Base-by-base conservation (phyloP, 2,329 filamentous ascomycete genomes). In the Colletotrichum lindemuthianum region DNA sequence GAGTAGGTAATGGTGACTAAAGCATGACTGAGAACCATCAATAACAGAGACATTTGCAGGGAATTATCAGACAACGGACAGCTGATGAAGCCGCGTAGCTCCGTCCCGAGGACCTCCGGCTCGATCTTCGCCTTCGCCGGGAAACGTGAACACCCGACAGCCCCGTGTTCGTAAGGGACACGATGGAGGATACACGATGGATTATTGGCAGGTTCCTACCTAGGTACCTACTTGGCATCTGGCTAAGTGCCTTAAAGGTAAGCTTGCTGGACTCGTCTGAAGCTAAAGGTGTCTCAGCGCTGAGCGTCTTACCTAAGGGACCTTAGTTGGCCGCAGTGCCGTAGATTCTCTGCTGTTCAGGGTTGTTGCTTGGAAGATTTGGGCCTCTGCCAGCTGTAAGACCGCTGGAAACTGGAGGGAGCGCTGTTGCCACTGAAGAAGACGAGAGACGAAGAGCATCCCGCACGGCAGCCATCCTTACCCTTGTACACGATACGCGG, bases 111-210 rank as follows among this genome's bases (percentile, higher is more conserved):
- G 24, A 41, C 34, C 45, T 41, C 61, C 61, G 61, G 51, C 58
- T 33, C 33, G 58, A 47, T 61, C 44, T 15, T 61, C 58, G 61
- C 58, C 24, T 24, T 61, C 34, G 61, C 61, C 61, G 58, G 45
- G 39, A 33, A n/a, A 54, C 41, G 36, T 6, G 11, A 45, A 44
- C 60, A 40, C n/a, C n/a, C n/a, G n/a, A n/a, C 49, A 6, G 55
- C 48, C 41, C 16, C 33, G n/a, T 16, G 54, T 59, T 63, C 36
- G 54, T 41, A n/a, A n/a, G n/a, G n/a, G n/a, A 12, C n/a, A 55
- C 58, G 50, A 55, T 48, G 58, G 36, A 60, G 24, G 24, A 48
- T 55, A 37, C 50, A 34, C 50, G 24, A 60, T 41, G 5, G 16
- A 40, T 37, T 32, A 41, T 7, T 24, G 24, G 24, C 24, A 1